A percentile compares a stretch with the other conserved stretches of the same genome.
These are phyloP conservation scores for Aureobasidium leucospermi DNA, from an alignment of 2,329 filamentous ascomycete species.

Conservation along the genomic window DNA sequence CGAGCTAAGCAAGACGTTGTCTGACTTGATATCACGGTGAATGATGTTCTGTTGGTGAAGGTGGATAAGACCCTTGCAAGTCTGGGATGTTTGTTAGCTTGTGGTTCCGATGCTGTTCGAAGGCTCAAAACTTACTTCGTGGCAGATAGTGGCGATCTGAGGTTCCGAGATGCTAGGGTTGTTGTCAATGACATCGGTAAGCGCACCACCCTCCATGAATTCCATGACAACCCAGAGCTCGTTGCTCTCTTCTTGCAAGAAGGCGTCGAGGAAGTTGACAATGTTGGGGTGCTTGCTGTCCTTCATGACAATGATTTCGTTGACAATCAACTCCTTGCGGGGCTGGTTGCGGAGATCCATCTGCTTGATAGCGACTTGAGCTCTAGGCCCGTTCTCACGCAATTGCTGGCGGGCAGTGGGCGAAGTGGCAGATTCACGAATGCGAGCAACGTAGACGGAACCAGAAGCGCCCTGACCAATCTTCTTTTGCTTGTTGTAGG, in stretches of 20 bases:
- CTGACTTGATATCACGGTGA: slow-evolving; percentile 98
- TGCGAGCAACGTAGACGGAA: slow-evolving; percentile 94
- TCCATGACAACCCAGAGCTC: slow-evolving; percentile 99
- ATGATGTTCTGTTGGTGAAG: slow-evolving; percentile 95
- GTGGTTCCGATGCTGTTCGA: not conserved
- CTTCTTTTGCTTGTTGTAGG: slow-evolving; percentile 99
- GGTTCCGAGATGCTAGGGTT: slow-evolving; percentile 90
- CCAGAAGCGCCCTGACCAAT: slow-evolving; percentile 97
- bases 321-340: slow-evolving; percentile 95
- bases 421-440: slow-evolving; percentile 84
- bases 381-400: slow-evolving; percentile 68
- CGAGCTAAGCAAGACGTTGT: slow-evolving; percentile 91
- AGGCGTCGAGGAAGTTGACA: slow-evolving; percentile 96
- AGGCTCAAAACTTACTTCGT: slow-evolving; percentile 60
- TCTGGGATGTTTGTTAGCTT: slow-evolving; percentile 48
- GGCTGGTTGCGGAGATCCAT: slow-evolving; percentile 98
- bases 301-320: slow-evolving; percentile 99
- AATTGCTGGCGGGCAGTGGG: slow-evolving; percentile 69
- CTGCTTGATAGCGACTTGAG: slow-evolving; percentile 97
- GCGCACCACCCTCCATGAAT: slow-evolving; percentile 96
- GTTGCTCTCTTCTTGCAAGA: slow-evolving; percentile 85
- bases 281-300: slow-evolving; percentile 97
- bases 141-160: slow-evolving; percentile 94
- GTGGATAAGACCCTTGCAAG: slow-evolving; percentile 89
- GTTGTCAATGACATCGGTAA: slow-evolving; percentile 98